These are phyloP conservation scores for Acephala macrosclerotiorum DNA, from an alignment of 2,329 filamentous ascomycete genomes.

Conservation along the genomic window DNA sequence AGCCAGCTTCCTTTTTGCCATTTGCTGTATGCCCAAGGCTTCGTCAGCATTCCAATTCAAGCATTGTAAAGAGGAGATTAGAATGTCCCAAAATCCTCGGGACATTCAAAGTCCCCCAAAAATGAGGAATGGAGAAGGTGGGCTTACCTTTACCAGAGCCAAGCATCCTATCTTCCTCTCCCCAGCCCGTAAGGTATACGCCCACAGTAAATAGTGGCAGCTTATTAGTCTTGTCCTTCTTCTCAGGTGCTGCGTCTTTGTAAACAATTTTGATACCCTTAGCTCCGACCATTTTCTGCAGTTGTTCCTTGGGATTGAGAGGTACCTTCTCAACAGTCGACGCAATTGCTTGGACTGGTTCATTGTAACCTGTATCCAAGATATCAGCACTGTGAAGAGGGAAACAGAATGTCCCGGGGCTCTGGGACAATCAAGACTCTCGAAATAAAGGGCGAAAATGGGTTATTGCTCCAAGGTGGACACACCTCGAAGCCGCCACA, in stretches of 20 bases:
- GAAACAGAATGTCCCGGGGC: too few relatives aligned
- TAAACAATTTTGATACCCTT: constrained; percentile 67
- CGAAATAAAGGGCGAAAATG: too few relatives aligned
- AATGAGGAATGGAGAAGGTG: too few relatives aligned
- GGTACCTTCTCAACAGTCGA: constrained; percentile 27
- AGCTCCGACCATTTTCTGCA: constrained; percentile 59
- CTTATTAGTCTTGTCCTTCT: constrained; percentile 60
- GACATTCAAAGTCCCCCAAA: too few relatives aligned
- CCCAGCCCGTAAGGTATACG: constrained; percentile 73
- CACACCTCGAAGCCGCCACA: constrained; percentile 42
- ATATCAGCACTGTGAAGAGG: too few relatives aligned
- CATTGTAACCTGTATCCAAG: too few relatives aligned
- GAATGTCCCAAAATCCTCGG: too few relatives aligned
- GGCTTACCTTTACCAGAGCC: constrained; percentile 65
- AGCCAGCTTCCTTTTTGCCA: constrained; percentile 73
- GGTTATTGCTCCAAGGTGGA: too few relatives aligned
- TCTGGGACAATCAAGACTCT: too few relatives aligned
- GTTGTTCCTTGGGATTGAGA: constrained; percentile 58
- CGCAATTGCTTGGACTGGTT: constrained; percentile 16
- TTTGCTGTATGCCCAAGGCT: constrained; percentile 50
- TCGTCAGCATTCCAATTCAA: too few relatives aligned
- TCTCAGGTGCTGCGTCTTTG: constrained; percentile 59
- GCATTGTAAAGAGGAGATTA: too few relatives aligned
- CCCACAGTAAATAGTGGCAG: constrained; percentile 68
- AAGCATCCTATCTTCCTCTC: constrained; percentile 66